Evolutionary conservation across 805 yeast species (phyloP).

Genomic region (Ogataea haglerorum): DNA sequence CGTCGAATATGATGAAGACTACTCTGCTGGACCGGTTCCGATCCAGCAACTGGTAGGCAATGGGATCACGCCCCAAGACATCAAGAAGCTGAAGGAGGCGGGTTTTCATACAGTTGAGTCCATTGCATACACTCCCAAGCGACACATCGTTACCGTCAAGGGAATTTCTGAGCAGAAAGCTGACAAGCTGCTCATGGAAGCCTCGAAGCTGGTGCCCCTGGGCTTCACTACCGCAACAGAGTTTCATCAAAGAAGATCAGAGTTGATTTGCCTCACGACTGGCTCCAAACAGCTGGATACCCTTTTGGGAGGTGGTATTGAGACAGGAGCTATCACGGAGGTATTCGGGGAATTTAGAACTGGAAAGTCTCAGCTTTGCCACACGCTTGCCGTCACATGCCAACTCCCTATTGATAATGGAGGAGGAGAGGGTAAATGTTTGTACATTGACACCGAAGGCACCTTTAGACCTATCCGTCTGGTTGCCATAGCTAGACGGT

Average conservation of each 20-base stretch:
- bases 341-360: conserved; percentile 97
- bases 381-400: conserved; percentile 94
- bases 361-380: conserved; percentile 96
- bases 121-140: conserved; percentile 89
- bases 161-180: conserved; percentile 97
- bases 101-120: conserved; percentile 90
- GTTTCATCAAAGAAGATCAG: conserved; percentile 84
- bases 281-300: conserved; percentile 95
- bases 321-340: conserved; percentile 96
- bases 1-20: conserved; percentile 38
- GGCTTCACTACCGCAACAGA: conserved; percentile 98
- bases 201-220: conserved; percentile 84
- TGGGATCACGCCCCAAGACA: conserved; percentile 78
- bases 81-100: conserved; percentile 73
- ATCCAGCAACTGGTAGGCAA: conserved; percentile 62
- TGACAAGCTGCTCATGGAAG: conserved; percentile 76
- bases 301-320: conserved; percentile 92
- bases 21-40: conserved; percentile 48
- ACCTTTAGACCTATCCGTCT: conserved; percentile 92
- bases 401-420: conserved; percentile 96
- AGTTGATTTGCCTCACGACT: conserved; percentile 88
- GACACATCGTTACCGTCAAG: conserved; percentile 69
- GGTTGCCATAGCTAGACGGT: conserved; percentile 85
- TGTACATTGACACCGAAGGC: conserved; percentile 95
- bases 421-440: conserved; percentile 97